Evolutionary conservation across 306 rosid genomes (phyloP).

Genomic region (Quercus engelmannii): DNA sequence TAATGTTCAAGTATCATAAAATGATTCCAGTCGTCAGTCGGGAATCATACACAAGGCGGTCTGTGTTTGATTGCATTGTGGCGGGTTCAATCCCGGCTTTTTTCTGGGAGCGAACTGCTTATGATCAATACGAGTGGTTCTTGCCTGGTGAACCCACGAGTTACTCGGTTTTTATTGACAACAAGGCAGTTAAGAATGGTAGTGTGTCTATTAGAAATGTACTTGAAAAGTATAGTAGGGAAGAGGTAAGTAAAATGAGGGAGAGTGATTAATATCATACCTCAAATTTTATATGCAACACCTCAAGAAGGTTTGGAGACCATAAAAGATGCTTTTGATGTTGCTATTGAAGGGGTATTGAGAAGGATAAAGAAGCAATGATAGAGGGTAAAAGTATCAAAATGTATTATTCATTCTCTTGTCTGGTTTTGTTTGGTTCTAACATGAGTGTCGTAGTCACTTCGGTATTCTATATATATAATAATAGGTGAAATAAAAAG

Average conservation of each 20-base stretch:
- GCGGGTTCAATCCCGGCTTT: conserved; percentile 63
- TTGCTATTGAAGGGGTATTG: conserved; percentile 39
- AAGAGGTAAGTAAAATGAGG: conserved; percentile 43
- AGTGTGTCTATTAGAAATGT: conserved; percentile 36
- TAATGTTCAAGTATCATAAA: too few species aligned
- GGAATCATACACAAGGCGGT: conserved; percentile 67
- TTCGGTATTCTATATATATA: too few species aligned
- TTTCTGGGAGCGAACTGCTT: conserved; percentile 52
- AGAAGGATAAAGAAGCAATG: conserved; percentile 55
- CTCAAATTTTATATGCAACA: conserved; percentile 33
- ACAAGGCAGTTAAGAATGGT: conserved; percentile 41
- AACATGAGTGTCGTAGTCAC: too few species aligned
- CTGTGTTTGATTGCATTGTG: conserved; percentile 67
- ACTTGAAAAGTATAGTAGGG: conserved; percentile 35
- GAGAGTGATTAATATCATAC: conserved; percentile 50
- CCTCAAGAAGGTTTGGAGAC: conserved; percentile 29
- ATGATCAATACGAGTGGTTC: conserved; percentile 42
- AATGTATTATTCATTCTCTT: neutral
- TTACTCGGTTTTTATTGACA: conserved; percentile 47
- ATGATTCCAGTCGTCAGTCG: too few species aligned
- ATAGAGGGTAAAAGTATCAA: conserved; percentile 3
- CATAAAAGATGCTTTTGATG: conserved; percentile 46
- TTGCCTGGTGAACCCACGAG: conserved; percentile 42
- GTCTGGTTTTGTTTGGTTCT: too few species aligned
- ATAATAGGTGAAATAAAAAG: too few species aligned